Base-by-base conservation (phyloP, 2,329 filamentous ascomycete genomes). In the Lithohypha guttulata region DNA sequence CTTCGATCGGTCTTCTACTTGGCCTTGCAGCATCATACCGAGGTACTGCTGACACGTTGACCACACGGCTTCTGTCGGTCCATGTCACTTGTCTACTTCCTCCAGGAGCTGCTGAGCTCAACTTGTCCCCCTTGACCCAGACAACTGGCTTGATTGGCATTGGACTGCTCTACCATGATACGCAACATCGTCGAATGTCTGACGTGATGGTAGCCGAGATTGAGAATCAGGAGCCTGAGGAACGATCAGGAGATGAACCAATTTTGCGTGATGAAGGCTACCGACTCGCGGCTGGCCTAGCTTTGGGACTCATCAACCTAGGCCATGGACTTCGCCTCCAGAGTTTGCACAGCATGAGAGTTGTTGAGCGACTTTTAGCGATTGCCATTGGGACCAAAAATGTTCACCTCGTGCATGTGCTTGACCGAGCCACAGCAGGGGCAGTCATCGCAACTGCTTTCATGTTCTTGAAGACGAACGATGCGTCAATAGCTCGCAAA, bases 161-260 rank as follows among this genome's bases (percentile, higher is more conserved):
- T 49, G 91, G 91, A 0, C 64, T 98, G 27, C 68, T 98, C 1
- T 98, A 96, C 59, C 93, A 82, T 62, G 82, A 87, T 56, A 95
- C 87, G 19, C 89, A 96, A 54, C 93, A 98, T 61, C 82, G 93
- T 20, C 79, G 93, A 25, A 98, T 98, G 91, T 96, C 86, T 55
- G 91, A 98, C 58, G 85, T 96, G 13, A 95, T 98, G 85, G 75
- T 98, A 35, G 96, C 89, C 0, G 91, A 98, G 58, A 91, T 98
- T 44, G 86, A 95, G 57, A 81, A 87, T 46, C 72, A 85, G 36
- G 85, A 91, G 18, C 73, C 83, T 25, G 82, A 89, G 38, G 87
- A 95, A 43, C 67, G 69, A 4, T 68, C 69, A 18, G 60, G 67
- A 37, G 66, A 71, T 6, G 81, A 87, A 42, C 84, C 94, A 52